Base-by-base conservation (phyloP, 192 early-diverging fungal genomes). In the Rhizoclosmatium globosum region DNA sequence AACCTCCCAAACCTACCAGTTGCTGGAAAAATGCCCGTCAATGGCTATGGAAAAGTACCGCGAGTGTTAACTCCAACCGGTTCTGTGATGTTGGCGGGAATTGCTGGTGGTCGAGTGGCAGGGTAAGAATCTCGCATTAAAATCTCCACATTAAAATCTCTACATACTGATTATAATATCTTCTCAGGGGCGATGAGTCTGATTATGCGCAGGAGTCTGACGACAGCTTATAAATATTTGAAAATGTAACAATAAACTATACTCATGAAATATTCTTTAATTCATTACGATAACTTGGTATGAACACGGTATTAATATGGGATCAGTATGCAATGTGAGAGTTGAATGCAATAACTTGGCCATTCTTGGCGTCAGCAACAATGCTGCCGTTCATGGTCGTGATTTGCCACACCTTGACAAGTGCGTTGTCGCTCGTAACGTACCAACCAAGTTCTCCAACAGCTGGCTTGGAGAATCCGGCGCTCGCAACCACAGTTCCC, bases 11-110 rank as follows among this genome's bases (percentile, higher is more conserved):
- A 7, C 11, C 0, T 45, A 11, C 44, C 21, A 45, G 43, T 17
- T 13, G n/a, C 58, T 9, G 72, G 72, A 31, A 74, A 74, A 48
- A 44, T 62, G 43, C 72, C 72, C 7, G 72, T 64, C 6, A 62
- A 62, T 42, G 44, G 72, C 9, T 74, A 74, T 48, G 72, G 72
- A 11, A 74, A 74, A 48, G 72, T 74, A 38, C 72, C 72, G 39
- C 72, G 72, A 42, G 61, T 62, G 43, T 9, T 74, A 9, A 57
- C 70, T 57, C 38, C 70, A 17, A 44, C 70, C 11, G 57, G 21
- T 43, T 7, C 66, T 41, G 46, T 45, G 9, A 17, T 68, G 44
- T 17, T 68, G 15, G 23, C 44, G 6, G 66, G 66, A 4, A 39
- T 46, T 13, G 38, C 47, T 42, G 47, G 11, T 68, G 66, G 70